A percentile compares a stretch with the other conserved stretches of the same genome.
phyloP scores from a whole-genome alignment of 768 basidiomycete genomes.

The Mycena floridula region DNA sequence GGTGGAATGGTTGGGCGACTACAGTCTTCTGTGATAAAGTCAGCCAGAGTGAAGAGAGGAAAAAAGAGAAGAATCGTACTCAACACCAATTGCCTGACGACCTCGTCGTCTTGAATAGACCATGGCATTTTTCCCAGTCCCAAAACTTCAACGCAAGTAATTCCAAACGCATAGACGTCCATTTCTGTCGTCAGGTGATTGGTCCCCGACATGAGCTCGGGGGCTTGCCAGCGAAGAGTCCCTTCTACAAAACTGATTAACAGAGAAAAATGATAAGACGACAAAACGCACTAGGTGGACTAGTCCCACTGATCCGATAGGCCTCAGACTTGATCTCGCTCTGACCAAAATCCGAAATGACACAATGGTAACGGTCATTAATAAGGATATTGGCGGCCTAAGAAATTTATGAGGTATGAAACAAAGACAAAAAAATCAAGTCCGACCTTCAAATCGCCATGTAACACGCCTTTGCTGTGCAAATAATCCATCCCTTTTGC shows the following conservation, averaged over 20 bases:
- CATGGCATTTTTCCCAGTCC: constrained; percentile 59
- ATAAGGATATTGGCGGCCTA: constrained; percentile 75
- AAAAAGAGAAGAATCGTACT: constrained; percentile 32
- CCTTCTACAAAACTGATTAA: constrained; percentile 36
- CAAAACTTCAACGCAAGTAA: constrained; percentile 59
- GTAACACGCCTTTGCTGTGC: constrained; percentile 60
- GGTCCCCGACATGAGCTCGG: constrained; percentile 52
- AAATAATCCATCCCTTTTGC: constrained; percentile 80
- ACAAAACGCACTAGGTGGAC: constrained; percentile 37
- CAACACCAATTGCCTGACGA: constrained; percentile 45
- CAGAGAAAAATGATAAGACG: constrained; percentile 1
- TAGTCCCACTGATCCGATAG: constrained; percentile 48
- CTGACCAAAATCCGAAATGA: constrained; percentile 82
- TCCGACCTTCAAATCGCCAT: constrained; percentile 76
- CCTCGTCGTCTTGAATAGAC: constrained; percentile 42
- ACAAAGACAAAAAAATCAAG: not conserved
- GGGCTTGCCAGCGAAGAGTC: constrained; percentile 66
- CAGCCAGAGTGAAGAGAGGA: not conserved
- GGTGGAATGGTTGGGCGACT: constrained; percentile 44
- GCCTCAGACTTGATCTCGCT: constrained; percentile 74
- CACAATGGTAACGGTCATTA: constrained; percentile 56
- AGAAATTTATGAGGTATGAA: constrained; percentile 11
- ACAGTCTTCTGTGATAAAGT: constrained; percentile 33
- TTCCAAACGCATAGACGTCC: constrained; percentile 68
- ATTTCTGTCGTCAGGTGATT: constrained; percentile 42